These are phyloP conservation scores for Sugiyamaella qingdaonensis DNA, from an alignment of 805 yeast genomes.

Conservation along the genomic window DNA sequence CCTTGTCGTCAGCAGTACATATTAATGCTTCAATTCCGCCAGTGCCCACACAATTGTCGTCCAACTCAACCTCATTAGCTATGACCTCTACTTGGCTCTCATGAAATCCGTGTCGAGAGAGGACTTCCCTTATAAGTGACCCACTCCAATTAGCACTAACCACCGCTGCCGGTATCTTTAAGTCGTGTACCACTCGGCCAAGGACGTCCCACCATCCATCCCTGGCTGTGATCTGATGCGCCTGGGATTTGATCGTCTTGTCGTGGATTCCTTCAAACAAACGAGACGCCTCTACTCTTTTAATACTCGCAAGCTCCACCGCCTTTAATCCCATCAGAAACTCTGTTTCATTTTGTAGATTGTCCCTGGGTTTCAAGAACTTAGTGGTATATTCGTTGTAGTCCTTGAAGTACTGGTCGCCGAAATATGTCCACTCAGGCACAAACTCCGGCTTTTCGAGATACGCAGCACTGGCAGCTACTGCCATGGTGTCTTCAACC, in stretches of 20 bases:
- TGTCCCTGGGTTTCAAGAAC: conserved; percentile 31
- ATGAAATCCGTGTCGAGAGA: conserved; percentile 25
- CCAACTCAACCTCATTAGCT: conserved; percentile 50
- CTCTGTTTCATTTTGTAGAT: conserved; percentile 39
- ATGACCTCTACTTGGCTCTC: conserved; percentile 32
- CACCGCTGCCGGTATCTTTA: conserved; percentile 38
- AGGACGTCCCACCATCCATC: conserved; percentile 40
- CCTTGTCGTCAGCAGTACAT: conserved; percentile 19
- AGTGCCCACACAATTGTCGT: conserved; percentile 25
- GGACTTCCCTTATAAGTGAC: conserved; percentile 38
- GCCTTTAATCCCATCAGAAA: conserved; percentile 44
- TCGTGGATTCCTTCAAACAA: conserved; percentile 42
- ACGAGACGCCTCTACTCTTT: conserved; percentile 36
- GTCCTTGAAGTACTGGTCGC: conserved; percentile 39
- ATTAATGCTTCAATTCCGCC: conserved; percentile 25
- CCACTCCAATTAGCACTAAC: conserved; percentile 64
- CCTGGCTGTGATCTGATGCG: conserved; percentile 36
- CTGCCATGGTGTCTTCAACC: conserved; percentile 47
- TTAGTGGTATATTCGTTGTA: conserved; percentile 32
- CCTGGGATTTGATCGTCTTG: conserved; percentile 35
- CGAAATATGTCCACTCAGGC: conserved; percentile 43
- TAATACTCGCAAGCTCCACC: conserved; percentile 49
- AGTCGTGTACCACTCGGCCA: conserved; percentile 16
- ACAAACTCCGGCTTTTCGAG: conserved; percentile 34
- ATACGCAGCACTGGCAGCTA: conserved; percentile 50